Percentiles rank a stretch among this genome's conserved stretches.
Conservation (phyloP, 306 rosid species). For the Vigna reflexopilosa region DNA sequence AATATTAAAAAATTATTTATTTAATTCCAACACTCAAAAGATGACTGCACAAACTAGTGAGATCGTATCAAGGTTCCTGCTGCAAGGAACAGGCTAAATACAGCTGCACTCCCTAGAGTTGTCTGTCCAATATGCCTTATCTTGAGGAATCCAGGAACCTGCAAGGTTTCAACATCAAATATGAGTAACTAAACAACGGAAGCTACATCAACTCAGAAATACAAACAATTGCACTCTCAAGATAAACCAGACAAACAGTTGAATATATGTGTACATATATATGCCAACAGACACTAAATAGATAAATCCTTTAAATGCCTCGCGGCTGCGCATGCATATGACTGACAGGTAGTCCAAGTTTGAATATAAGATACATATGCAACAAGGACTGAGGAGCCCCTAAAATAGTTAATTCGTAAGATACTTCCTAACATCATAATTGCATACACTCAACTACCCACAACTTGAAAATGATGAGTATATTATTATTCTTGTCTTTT, state of each 20-base stretch:
- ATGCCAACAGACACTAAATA: too few relatives aligned
- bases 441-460: too few relatives aligned
- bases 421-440: too few relatives aligned
- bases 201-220: constrained; percentile 11
- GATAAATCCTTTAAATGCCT: too few relatives aligned
- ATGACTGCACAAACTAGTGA: constrained; percentile 44
- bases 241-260: neutral
- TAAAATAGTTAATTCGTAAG: too few relatives aligned
- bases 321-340: too few relatives aligned
- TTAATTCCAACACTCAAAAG: neutral
- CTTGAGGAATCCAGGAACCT: constrained; percentile 60
- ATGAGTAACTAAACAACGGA: constrained; percentile 18
- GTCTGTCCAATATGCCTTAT: constrained; percentile 61
- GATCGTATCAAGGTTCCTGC: constrained; percentile 63
- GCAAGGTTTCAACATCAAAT: constrained; percentile 47
- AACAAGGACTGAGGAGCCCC: too few relatives aligned
- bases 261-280: too few relatives aligned
- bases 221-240: constrained; percentile 2
- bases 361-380: too few relatives aligned
- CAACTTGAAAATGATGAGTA: too few relatives aligned
- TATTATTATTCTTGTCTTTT: too few relatives aligned
- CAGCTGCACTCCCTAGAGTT: constrained; percentile 59
- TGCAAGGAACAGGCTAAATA: constrained; percentile 60
- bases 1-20: neutral
- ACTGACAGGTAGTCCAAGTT: too few relatives aligned